A percentile compares a stretch with the other conserved stretches of the same genome.
Conservation (phyloP, 495 filamentous ascomycete genomes). For the Pyrenula massariospora region DNA sequence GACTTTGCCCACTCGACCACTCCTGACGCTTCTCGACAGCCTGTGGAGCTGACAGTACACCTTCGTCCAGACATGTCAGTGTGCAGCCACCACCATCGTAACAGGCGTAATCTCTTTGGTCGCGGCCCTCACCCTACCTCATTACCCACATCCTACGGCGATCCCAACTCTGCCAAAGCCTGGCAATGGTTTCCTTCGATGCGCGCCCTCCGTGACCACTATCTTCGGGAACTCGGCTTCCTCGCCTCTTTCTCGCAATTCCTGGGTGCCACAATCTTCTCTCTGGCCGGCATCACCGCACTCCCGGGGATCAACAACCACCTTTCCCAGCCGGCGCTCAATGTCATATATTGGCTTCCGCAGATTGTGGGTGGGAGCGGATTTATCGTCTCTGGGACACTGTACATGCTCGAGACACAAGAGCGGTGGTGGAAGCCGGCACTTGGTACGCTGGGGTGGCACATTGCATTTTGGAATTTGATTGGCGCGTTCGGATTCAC, state of each 20-base stretch:
- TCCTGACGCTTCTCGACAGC: background rate
- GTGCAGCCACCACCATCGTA: constrained; percentile 46
- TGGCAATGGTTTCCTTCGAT: constrained; percentile 54
- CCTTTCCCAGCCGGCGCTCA: constrained; percentile 30
- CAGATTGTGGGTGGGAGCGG: constrained; percentile 55
- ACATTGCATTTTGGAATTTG: constrained; percentile 46
- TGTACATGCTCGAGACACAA: constrained; percentile 66
- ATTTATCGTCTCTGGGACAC: constrained; percentile 44
- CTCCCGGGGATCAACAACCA: constrained; percentile 44
- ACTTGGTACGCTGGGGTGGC: constrained; percentile 45
- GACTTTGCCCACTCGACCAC: background rate
- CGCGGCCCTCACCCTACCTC: constrained; percentile 2
- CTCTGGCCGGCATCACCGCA: constrained; percentile 55
- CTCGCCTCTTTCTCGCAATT: constrained; percentile 50
- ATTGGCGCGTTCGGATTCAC: constrained; percentile 58
- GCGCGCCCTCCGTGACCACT: constrained; percentile 47
- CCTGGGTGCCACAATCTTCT: constrained; percentile 49
- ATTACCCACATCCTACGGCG: constrained; percentile 4
- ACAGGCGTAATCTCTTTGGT: constrained; percentile 33
- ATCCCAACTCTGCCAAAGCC: constrained; percentile 3
- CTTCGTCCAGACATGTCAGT: constrained; percentile 12
- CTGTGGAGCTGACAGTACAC: background rate
- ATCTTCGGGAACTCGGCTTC: constrained; percentile 58
- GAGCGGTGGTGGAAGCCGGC: constrained; percentile 53
- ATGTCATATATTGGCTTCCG: constrained; percentile 56